A percentile compares a stretch with the other conserved stretches of the same genome.
Conservation (phyloP, 163 green algal genomes). For the Picocystis sp. region DNA sequence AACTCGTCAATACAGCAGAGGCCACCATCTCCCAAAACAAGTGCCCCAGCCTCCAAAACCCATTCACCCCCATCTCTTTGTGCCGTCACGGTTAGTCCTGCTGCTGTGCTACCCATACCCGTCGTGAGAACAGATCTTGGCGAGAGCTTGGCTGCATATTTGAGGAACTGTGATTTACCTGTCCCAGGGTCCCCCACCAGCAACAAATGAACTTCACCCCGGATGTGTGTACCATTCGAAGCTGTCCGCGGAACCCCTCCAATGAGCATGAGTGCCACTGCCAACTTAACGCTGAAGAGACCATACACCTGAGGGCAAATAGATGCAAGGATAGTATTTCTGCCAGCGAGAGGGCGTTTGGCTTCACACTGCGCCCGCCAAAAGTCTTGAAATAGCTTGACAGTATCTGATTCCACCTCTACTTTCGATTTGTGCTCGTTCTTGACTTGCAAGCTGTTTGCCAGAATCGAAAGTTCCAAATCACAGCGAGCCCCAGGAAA, state of each 20-base stretch:
- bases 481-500: slow-evolving; percentile 38
- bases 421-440: too few relatives aligned
- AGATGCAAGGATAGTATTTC: slow-evolving; percentile 49
- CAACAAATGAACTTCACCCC: slow-evolving; percentile 70
- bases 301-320: slow-evolving; percentile 48
- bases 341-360: slow-evolving; percentile 26
- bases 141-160: slow-evolving; percentile 44
- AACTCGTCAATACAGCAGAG: slow-evolving; percentile 95
- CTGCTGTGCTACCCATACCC: slow-evolving; percentile 16
- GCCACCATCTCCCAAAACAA: slow-evolving; percentile 76
- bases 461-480: slow-evolving; percentile 46
- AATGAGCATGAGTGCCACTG: slow-evolving; percentile 56
- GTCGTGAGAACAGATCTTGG: slow-evolving; percentile 18
- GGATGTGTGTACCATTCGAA: slow-evolving; percentile 14
- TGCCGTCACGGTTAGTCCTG: slow-evolving; percentile 23
- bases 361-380: slow-evolving; percentile 17
- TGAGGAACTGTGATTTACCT: slow-evolving; percentile 88
- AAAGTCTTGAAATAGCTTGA: slow-evolving; percentile 13
- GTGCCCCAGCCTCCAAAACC: slow-evolving; percentile 69
- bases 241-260: slow-evolving; percentile 41
- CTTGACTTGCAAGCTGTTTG: slow-evolving; percentile 6
- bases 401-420: slow-evolving; percentile 13
- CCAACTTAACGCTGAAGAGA: slow-evolving; percentile 52
- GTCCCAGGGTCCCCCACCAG: slow-evolving; percentile 75
- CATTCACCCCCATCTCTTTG: slow-evolving; percentile 26